A percentile compares a stretch with the other conserved stretches of the same genome.
phyloP scores from a whole-genome alignment of 2,329 filamentous ascomycete genomes.

The Aspergillus quadrilineatus region DNA sequence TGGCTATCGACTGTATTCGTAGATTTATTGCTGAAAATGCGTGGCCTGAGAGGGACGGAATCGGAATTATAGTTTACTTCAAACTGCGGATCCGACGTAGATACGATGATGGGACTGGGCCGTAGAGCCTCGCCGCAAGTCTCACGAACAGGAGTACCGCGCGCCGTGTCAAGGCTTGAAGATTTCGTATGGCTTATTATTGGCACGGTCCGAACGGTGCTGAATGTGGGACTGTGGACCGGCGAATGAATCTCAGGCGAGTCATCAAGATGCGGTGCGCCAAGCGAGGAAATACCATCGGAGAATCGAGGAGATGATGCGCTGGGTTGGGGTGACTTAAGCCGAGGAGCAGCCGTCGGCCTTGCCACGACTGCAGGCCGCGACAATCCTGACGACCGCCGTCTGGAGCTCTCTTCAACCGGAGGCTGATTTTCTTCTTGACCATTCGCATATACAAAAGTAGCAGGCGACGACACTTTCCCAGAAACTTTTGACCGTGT shows the following conservation, averaged over 20 bases:
- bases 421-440: constrained; percentile 30
- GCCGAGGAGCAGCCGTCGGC: constrained; percentile 30
- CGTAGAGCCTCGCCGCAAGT: constrained; percentile 25
- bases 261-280: constrained; percentile 25
- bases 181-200: constrained; percentile 32
- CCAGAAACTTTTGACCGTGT: constrained; percentile 25
- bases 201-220: constrained; percentile 18
- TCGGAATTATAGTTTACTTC: constrained; percentile 26
- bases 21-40: constrained; percentile 36
- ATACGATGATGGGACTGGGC: constrained; percentile 33
- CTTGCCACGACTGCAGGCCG: constrained; percentile 25
- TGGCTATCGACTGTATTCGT: constrained; percentile 40
- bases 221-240: constrained; percentile 23
- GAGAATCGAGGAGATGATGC: constrained; percentile 27
- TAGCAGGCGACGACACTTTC: constrained; percentile 29
- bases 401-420: constrained; percentile 18
- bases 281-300: constrained; percentile 21
- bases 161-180: constrained; percentile 34
- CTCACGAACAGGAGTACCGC: background rate
- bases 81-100: constrained; percentile 23
- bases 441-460: constrained; percentile 42
- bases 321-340: constrained; percentile 32
- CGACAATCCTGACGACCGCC: constrained; percentile 33
- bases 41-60: constrained; percentile 29
- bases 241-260: constrained; percentile 20